Conservation (phyloP, 2,329 filamentous ascomycete genomes). For the Epichloe festucae region DNA sequence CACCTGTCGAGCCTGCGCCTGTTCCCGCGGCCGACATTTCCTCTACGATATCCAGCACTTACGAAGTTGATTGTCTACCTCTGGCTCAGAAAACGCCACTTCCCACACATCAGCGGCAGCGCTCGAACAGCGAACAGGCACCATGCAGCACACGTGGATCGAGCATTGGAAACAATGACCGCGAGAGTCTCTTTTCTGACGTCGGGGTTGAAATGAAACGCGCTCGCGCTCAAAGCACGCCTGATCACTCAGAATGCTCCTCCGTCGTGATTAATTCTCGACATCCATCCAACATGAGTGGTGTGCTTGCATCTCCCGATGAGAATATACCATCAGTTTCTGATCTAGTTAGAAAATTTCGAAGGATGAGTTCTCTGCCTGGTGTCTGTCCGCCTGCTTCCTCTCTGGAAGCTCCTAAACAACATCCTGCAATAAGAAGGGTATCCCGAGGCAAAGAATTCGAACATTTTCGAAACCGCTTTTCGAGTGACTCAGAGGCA, state of each 20-base stretch:
- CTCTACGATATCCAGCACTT: background rate
- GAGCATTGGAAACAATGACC: background rate
- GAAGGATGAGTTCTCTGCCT: constrained; percentile 10
- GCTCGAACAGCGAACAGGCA: constrained; percentile 5
- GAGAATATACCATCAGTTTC: constrained; percentile 12
- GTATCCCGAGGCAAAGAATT: constrained; percentile 3
- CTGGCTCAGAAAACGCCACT: background rate
- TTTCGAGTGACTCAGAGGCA: constrained; percentile 6
- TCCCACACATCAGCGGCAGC: background rate
- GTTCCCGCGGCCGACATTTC: background rate
- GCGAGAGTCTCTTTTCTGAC: background rate
- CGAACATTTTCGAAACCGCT: constrained; percentile 5
- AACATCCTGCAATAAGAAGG: constrained; percentile 1
- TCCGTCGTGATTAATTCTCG: background rate
- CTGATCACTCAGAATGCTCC: constrained; percentile 1
- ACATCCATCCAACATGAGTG: constrained; percentile 2
- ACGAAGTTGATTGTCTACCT: background rate
- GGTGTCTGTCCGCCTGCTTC: background rate
- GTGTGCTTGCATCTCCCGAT: background rate
- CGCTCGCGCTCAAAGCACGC: constrained; percentile 1
- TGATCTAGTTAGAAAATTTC: constrained; percentile 14
- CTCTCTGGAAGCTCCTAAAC: background rate
- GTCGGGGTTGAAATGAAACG: background rate
- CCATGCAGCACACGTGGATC: background rate
- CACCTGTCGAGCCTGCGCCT: background rate